Evolutionary conservation across 2,329 filamentous ascomycete genomes (phyloP), one percentile per base, ranked within the genome.

Genomic region (Phialocephala sp.): DNA sequence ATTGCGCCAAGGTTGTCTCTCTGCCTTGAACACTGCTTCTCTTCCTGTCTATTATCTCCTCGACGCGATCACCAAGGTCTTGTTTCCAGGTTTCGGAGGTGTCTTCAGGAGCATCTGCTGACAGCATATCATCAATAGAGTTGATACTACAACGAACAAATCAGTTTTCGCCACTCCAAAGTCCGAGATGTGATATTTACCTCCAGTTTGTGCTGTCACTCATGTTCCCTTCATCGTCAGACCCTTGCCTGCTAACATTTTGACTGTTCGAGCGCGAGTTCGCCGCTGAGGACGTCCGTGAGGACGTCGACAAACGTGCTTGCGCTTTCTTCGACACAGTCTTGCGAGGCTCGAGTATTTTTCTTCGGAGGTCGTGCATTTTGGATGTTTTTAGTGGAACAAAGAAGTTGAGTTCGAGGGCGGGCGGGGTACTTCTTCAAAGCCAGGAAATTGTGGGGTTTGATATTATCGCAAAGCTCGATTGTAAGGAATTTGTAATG

Each of bases 31-130:
- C 84, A 67, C 84, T 90, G 75, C 86, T 89, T 69, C 88, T 84
- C 80, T 91, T 92, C 70, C 88, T 84, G 71, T 91, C 87, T 63
- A 87, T 81, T 47, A 92, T 85, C 71, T 89, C 85, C 61, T 89
- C 83, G 60, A 91, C 85, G 54, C 85, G 83, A 67, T 86, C 83
- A 35, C 78, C 76, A 32, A 92, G 79, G 66, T 87, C 84, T 47
- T 83, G 76, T 61, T 84, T 82, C 87, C 87, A 89, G 22, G 81
- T 80, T 62, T 84, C 83, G 55, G 83, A 80, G 5, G 82, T 79
- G 27, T 80, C 78, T 60, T 87, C 85, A n/a, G 83, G 80, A 58
- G 84, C 79, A 47, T 71, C 68, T 12, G 60, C 55, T 41, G 71
- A 63, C n/a, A 84, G 77, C 60, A 84, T 76, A 35, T 84, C 82